phyloP scores from a whole-genome alignment of 768 basidiomycete species.

The Rhodosporidiobolus sp. region DNA sequence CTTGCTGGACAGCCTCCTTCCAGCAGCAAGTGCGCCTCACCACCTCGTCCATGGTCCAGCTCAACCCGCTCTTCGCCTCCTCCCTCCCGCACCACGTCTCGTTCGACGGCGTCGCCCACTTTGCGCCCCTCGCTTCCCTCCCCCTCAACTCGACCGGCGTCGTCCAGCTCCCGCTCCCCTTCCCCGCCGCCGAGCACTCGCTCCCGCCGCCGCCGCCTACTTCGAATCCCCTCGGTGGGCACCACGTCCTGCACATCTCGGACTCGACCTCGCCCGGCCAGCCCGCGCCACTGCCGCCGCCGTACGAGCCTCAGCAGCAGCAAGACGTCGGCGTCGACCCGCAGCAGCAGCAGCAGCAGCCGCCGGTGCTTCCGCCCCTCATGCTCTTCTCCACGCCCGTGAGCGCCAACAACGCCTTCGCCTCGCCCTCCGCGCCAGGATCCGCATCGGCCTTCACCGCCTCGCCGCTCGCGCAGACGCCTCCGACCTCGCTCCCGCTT shows the following conservation, averaged over 20 bases:
- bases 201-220: neutral
- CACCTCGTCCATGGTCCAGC: neutral
- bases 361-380: no score
- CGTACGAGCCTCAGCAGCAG: neutral
- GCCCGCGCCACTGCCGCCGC: neutral
- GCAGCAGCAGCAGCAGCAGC: neutral
- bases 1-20: neutral
- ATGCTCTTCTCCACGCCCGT: neutral
- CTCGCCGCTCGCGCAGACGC: neutral
- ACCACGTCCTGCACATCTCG: neutral
- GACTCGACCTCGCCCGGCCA: neutral
- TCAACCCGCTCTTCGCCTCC: neutral
- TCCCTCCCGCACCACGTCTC: neutral
- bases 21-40: no score
- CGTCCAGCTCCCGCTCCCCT: neutral
- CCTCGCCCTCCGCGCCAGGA: neutral
- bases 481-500: neutral
- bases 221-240: no score
- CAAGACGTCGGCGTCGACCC: neutral
- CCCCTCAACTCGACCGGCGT: neutral
- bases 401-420: neutral
- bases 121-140: neutral
- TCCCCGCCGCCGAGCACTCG: conserved; percentile 7
- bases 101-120: neutral
- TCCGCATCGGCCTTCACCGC: neutral